Evolutionary conservation across 495 filamentous ascomycete genomes (phyloP).

Genomic region (Penicillium longicatenatum): DNA sequence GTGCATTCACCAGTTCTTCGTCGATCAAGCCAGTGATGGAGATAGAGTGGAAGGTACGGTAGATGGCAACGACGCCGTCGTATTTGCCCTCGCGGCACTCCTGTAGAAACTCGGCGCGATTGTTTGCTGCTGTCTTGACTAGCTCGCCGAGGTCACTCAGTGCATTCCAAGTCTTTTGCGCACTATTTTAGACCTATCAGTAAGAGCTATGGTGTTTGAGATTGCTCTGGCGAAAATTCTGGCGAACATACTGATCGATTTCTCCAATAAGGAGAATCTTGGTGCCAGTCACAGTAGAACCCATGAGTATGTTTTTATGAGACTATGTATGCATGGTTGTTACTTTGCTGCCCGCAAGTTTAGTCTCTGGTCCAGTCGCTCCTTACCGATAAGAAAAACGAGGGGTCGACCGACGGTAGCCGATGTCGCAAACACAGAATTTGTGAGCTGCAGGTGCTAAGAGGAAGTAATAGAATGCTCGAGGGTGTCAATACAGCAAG

Average conservation of each 20-base stretch:
- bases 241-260: background rate
- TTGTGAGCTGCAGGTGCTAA: background rate
- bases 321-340: background rate
- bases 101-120: constrained; percentile 67
- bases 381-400: background rate
- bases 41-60: constrained; percentile 74
- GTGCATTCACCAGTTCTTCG: constrained; percentile 60
- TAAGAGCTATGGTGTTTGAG: background rate
- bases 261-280: constrained; percentile 58
- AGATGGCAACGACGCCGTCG: constrained; percentile 66
- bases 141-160: constrained; percentile 54
- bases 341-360: background rate
- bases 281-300: constrained; percentile 35
- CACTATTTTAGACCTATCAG: constrained; percentile 9
- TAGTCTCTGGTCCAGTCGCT: background rate
- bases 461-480: background rate
- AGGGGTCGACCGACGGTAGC: background rate
- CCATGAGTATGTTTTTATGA: constrained; percentile 13
- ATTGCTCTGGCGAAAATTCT: background rate
- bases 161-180: constrained; percentile 43
- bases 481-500: background rate
- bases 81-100: constrained; percentile 72
- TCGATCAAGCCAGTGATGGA: constrained; percentile 69
- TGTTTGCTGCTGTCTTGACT: constrained; percentile 49
- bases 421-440: background rate